Conservation (phyloP, 768 basidiomycete species). For the Pleurotus salmoneostramineus region DNA sequence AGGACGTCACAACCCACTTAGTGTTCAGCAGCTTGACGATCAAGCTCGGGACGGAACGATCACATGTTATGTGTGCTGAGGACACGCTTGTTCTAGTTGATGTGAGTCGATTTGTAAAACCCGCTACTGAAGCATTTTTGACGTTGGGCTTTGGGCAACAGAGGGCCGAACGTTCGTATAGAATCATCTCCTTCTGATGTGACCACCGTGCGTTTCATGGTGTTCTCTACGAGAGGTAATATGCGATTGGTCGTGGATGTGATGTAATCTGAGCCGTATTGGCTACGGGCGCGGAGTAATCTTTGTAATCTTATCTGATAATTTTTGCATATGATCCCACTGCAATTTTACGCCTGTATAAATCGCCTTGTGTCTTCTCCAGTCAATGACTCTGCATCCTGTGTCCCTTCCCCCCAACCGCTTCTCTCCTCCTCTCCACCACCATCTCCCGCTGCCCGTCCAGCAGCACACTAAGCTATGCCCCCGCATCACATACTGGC, state of each 20-base stretch:
- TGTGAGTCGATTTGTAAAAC: conserved; percentile 23
- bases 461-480: conserved; percentile 24
- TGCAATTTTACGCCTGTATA: conserved; percentile 1
- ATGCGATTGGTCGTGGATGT: background rate
- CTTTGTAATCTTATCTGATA: conserved; percentile 25
- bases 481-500: conserved; percentile 12
- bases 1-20: conserved; percentile 37
- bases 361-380: conserved; percentile 15
- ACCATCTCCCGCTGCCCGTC: conserved; percentile 26
- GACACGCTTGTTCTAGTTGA: conserved; percentile 52
- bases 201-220: too few relatives aligned
- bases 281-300: background rate
- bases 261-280: background rate
- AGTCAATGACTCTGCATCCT: conserved; percentile 7
- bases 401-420: conserved; percentile 20
- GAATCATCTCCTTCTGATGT: too few relatives aligned
- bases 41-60: conserved; percentile 20
- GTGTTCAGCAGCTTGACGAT: conserved; percentile 31
- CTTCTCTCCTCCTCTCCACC: conserved; percentile 9
- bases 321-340: conserved; percentile 7
- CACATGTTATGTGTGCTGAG: conserved; percentile 51
- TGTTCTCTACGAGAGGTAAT: background rate
- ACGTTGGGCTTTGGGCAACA: too few relatives aligned
- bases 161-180: too few relatives aligned
- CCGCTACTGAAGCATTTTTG: too few relatives aligned